These are phyloP conservation scores for Chlorociboria aeruginascens DNA, from an alignment of 495 filamentous ascomycete species.

Conservation along the genomic window DNA sequence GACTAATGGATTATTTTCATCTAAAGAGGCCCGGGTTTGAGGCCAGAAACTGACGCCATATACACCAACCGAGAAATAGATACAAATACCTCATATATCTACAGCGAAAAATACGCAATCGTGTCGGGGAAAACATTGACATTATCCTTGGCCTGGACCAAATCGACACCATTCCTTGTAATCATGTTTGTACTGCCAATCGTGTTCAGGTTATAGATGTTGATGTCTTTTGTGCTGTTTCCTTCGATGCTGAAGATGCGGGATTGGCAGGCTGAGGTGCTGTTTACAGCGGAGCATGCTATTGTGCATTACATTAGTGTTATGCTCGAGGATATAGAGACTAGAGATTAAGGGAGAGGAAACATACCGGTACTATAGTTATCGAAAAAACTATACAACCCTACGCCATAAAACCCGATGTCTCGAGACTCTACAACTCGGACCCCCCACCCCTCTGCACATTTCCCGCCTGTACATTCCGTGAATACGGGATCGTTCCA, in stretches of 20 bases:
- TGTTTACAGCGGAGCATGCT: slow-evolving; percentile 32
- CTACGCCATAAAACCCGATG: slow-evolving; percentile 57
- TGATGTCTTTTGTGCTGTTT: slow-evolving; percentile 5
- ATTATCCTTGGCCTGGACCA: slow-evolving; percentile 42
- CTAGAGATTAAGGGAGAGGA: neutral
- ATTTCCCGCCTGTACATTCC: slow-evolving; percentile 42
- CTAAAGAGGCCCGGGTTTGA: too few relatives aligned
- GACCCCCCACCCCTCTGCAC: slow-evolving; percentile 25
- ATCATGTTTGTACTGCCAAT: slow-evolving; percentile 15
- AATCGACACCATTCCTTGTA: slow-evolving; percentile 31
- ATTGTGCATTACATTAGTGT: slow-evolving; percentile 17
- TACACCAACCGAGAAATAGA: too few relatives aligned
- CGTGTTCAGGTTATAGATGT: slow-evolving; percentile 19
- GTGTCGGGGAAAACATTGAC: slow-evolving; percentile 40
- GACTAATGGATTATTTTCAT: too few relatives aligned
- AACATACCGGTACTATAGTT: slow-evolving; percentile 25
- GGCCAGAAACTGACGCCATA: too few relatives aligned
- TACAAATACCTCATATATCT: too few relatives aligned
- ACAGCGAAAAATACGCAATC: slow-evolving; percentile 32
- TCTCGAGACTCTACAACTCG: slow-evolving; percentile 40
- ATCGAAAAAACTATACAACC: slow-evolving; percentile 70
- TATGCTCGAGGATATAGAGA: slow-evolving; percentile 17
- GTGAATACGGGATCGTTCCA: slow-evolving; percentile 34
- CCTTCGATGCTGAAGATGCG: slow-evolving; percentile 46
- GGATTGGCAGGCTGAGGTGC: slow-evolving; percentile 44